Evolutionary conservation across 2,329 filamentous ascomycete species (phyloP).

Genomic region (Neoarthrinium moseri): DNA sequence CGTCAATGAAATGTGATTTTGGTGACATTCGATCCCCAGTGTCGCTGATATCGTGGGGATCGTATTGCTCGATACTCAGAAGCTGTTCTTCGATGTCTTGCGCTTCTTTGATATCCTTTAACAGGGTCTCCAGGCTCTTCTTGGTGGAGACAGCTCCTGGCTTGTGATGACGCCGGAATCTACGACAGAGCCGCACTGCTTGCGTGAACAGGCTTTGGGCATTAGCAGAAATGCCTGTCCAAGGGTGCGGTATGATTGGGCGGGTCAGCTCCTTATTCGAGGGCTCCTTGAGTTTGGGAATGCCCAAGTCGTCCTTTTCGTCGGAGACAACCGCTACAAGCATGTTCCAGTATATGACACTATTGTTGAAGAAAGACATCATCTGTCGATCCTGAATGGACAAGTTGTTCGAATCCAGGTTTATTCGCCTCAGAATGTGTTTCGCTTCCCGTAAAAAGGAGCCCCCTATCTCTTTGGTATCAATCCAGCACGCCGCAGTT

Average conservation of each 20-base stretch:
- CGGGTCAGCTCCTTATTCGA: not conserved
- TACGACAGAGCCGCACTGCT: conserved; percentile 34
- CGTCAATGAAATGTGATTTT: conserved; percentile 28
- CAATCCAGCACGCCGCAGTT: conserved; percentile 39
- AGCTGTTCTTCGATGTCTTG: conserved; percentile 33
- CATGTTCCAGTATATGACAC: conserved; percentile 38
- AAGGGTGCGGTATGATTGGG: conserved; percentile 29
- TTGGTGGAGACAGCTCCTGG: conserved; percentile 19
- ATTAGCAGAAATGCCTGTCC: conserved; percentile 35
- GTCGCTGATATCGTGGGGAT: conserved; percentile 18
- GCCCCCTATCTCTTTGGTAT: conserved; percentile 29
- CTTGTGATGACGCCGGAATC: conserved; percentile 26
- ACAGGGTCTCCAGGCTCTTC: conserved; percentile 21
- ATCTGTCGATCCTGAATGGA: conserved; percentile 24
- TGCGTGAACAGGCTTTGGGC: conserved; percentile 32
- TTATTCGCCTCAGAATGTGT: conserved; percentile 9
- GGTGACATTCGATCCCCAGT: conserved; percentile 27
- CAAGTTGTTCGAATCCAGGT: conserved; percentile 10
- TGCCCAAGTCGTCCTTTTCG: conserved; percentile 20
- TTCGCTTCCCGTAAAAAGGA: conserved; percentile 30
- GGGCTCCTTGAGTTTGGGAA: conserved; percentile 8
- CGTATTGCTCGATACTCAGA: conserved; percentile 26
- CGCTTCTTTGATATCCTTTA: conserved; percentile 31
- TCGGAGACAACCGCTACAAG: conserved; percentile 35
- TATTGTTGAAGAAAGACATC: conserved; percentile 36